Base-by-base conservation (phyloP, 306 rosid genomes). In the Fagus sylvatica region DNA sequence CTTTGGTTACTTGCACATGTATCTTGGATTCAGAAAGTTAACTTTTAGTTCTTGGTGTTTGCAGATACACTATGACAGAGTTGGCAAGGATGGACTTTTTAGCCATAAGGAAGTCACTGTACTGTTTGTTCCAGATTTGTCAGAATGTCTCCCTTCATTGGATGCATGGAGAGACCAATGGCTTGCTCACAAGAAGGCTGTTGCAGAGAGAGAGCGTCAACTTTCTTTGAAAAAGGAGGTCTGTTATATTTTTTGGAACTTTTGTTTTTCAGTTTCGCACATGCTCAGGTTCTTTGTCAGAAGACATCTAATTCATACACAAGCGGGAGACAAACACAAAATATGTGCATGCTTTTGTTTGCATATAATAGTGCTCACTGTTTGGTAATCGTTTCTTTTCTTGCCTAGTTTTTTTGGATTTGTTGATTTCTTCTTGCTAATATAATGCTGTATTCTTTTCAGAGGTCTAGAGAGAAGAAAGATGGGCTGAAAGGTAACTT, bases 31-130 rank as follows among this genome's bases (percentile, higher is more conserved):
- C 37, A 32, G 64, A 56, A 57, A 34, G 40, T 64, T 71, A 74
- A 73, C 70, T 74, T 71, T 46, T 32, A 56, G 69, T 59, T 77
- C 62, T 15, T 82, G 40, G 72, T 71, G 60, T 75, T 75, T 79
- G 72, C 93, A 96, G 99, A 91, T 96, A 80, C 99, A 96, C 83
- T 96, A 96, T 43, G 94, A 96, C 79, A 87, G 98, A 89, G 37
- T 82, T 72, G 99, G 98, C 60, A 86, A 91, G 78, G 98, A 96
- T 78, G 99, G 99, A 55, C 81, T 91, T 81, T 91, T 93, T 82
- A 91, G 99, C 85, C 99, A 96, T 80, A 93, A 85, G 89, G 99
- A 96, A 85, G 79, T 96, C 54, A 89, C 96, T 59, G 99, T 91
- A 41, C 84, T 96, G 4, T 93, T 85, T 81, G 90, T 93, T 85